Conservation (phyloP, 768 basidiomycete genomes). For the Suillus placidus region DNA sequence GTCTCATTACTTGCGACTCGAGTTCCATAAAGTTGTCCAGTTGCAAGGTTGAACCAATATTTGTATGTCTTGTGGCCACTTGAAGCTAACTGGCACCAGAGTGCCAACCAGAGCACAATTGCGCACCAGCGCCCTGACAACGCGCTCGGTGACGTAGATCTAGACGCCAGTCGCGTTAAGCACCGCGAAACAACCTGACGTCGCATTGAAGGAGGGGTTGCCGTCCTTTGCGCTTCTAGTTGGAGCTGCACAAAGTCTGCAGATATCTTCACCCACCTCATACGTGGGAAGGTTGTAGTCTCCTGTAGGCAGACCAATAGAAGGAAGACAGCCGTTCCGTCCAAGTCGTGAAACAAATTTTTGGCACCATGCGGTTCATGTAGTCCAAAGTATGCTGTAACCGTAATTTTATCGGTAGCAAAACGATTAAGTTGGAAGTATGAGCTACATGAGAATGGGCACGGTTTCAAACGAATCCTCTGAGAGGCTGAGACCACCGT, state of each 20-base stretch:
- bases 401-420: not conserved
- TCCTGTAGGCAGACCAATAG: not conserved
- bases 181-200: too few relatives aligned
- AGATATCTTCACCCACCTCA: too few relatives aligned
- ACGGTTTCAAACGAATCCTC: not conserved
- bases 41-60: too few relatives aligned
- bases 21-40: too few relatives aligned
- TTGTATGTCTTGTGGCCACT: not conserved
- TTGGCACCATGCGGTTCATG: not conserved
- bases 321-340: not conserved
- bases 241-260: too few relatives aligned
- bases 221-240: not conserved
- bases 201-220: not conserved
- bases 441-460: not conserved
- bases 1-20: too few relatives aligned
- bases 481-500: not conserved
- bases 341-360: not conserved
- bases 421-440: too few relatives aligned
- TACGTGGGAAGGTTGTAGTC: not conserved
- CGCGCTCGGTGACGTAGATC: not conserved
- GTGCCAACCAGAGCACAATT: not conserved
- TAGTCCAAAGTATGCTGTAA: not conserved
- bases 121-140: not conserved
- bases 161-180: not conserved
- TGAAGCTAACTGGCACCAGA: not conserved